Base-by-base conservation (phyloP, 257 asterid genomes). In the Penstemon davidsonii region DNA sequence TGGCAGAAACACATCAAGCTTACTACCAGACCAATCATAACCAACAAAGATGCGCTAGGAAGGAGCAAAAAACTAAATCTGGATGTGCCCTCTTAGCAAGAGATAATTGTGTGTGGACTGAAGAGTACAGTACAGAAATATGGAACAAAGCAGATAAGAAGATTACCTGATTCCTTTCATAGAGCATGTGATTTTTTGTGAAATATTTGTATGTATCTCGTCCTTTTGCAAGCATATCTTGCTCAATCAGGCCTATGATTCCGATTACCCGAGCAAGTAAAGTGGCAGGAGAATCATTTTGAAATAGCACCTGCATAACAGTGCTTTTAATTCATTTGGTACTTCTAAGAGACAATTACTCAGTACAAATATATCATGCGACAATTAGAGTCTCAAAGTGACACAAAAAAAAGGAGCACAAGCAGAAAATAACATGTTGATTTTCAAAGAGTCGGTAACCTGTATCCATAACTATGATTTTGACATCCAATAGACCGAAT, bases 281-380 rank as follows among this genome's bases (percentile, higher is more conserved):
- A 57, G 99, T 88, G 60, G 97, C 96, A 19, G 96, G 96, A 68
- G 99, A 93, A 79, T 93, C 99, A 70, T 93, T 93, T 84, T 88
- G 99, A 78, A 93, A 93, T 67, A 93, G 96, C 53, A 93, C 99
- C 99, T 93, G 77, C 12, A 46, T 9, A 77, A 47, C 56, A 70
- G 15, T 18, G 64, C 6, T 5, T 42, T 53, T 10, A 60, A 6
- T 47, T 42, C 15, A 73, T 72, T 25, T 33, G 45, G 58, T 66
- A 52, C 64, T 72, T 70, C 49, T 63, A 59, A 62, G 59, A 55
- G 15, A 45, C 45, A 62, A 50, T 54, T 60, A 43, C 64, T 70
- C 57, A 75, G n/a, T 25, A 25, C 33, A 25, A 2, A 25, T 25
- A 25, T 2, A 1, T 25, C 33, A 25, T 25, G 33, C 2, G 18